Evolutionary conservation across 352 stramenopile species (phyloP), one percentile per base, ranked within the genome.

Genomic region (Globisporangium rhizosaccharum): DNA sequence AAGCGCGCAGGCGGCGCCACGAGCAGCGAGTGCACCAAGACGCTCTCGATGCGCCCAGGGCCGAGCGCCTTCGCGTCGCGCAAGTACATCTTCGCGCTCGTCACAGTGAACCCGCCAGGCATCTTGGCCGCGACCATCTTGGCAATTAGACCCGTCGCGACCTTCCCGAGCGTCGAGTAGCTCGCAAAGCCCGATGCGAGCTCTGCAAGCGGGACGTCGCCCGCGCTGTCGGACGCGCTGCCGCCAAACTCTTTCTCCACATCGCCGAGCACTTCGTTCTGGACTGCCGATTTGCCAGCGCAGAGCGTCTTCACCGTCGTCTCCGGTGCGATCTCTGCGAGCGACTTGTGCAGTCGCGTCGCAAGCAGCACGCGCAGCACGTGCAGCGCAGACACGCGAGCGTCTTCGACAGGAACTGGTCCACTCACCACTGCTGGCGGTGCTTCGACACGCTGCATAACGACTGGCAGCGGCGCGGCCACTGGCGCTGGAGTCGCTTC

Each of bases 211-310:
- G 84, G 80, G 20, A 90, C 57, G 56, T 94, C 84, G 14, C 72
- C 85, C n/a, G 76, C 79, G 47, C 80, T 79, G 18, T 95, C 83
- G 20, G 81, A 76, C 36, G 82, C 70, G 56, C 72, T 74, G 11
- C 70, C 71, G 42, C 79, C 86, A 25, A 96, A 96, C 58, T 96
- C 87, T 65, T 92, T 91, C 58, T 90, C 85, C 7, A 96, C 59
- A 46, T 96, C 87, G 18, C 87, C 87, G 49, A 93, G 73, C 47
- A 95, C 89, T 56, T 96, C 87, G 57, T 96, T 96, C 69, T 94
- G 85, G 12, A 92, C 71, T 14, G 87, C 87, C 42, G 81, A 93
- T 63, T 96, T 95, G 44, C 87, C 87, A 26, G 77, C 85, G 15
- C 73, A 91, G 2, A 95, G 71, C 14, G 75, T 84, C 69, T 94